These are phyloP conservation scores for maize (Zea mays) DNA, from an alignment of 176 grass and related monocot species.

Conservation along the genomic window DNA sequence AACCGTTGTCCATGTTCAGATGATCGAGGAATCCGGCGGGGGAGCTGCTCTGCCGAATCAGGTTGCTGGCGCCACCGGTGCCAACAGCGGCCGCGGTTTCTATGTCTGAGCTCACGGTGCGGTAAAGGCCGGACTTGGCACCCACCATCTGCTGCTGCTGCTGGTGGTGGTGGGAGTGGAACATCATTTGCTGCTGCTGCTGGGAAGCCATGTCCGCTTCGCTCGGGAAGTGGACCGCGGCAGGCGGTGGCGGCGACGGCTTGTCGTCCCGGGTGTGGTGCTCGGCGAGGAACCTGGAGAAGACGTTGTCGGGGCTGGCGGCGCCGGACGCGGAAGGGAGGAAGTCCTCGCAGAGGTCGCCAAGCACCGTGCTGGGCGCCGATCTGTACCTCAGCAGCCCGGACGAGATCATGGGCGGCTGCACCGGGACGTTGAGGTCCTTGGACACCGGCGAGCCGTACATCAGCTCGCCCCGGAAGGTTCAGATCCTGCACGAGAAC, in stretches of 20 bases:
- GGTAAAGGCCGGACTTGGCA: conserved; percentile 54
- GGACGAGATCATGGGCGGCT: conserved; percentile 67
- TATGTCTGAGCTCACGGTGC: conserved; percentile 60
- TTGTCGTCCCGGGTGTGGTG: conserved; percentile 57
- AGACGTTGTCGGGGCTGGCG: conserved; percentile 70
- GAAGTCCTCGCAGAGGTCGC: conserved; percentile 85
- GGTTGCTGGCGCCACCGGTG: conserved; percentile 13
- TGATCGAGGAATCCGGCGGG: conserved; percentile 78
- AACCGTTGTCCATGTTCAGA: conserved; percentile 79
- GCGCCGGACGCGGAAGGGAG: conserved; percentile 40
- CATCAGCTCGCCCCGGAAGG: conserved; percentile 39
- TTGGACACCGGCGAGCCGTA: conserved; percentile 85
- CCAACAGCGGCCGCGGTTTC: conserved; percentile 29
- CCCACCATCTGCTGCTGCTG: conserved; percentile 33
- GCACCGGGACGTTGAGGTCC: conserved; percentile 81
- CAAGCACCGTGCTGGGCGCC: conserved; percentile 70
- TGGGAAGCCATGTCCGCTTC: conserved; percentile 40
- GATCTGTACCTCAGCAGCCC: conserved; percentile 87
- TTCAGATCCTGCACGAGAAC: conserved; percentile 16
- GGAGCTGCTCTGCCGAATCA: conserved; percentile 90
- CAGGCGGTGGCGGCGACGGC: background rate
- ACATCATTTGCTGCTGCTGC: conserved; percentile 64
- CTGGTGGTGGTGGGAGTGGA: conserved; percentile 41
- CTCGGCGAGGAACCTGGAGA: conserved; percentile 65
- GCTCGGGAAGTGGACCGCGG: conserved; percentile 56